Conservation (phyloP, 352 stramenopile species). For the Plasmopara muralis region DNA sequence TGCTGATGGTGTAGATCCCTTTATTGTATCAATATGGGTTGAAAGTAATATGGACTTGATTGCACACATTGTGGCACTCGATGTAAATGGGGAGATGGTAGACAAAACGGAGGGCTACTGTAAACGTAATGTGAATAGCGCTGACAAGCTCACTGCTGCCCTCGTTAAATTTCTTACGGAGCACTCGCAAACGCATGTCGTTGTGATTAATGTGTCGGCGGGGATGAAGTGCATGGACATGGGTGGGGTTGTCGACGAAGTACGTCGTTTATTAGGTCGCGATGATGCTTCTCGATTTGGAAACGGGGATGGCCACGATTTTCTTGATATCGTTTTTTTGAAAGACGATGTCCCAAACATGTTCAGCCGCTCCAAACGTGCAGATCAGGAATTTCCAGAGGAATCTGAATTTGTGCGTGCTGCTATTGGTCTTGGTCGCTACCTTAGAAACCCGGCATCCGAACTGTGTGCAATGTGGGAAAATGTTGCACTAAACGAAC, state of each 20-base stretch:
- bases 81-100: slow-evolving; percentile 80
- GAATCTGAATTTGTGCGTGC: slow-evolving; percentile 75
- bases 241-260: slow-evolving; percentile 78
- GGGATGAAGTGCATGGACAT: slow-evolving; percentile 88
- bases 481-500: slow-evolving; percentile 70
- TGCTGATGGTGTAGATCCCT: slow-evolving; percentile 67
- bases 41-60: slow-evolving; percentile 72
- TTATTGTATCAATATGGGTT: slow-evolving; percentile 85
- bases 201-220: slow-evolving; percentile 86
- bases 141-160: slow-evolving; percentile 67
- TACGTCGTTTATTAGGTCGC: slow-evolving; percentile 66
- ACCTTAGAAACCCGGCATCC: slow-evolving; percentile 78
- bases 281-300: slow-evolving; percentile 65
- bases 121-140: slow-evolving; percentile 64
- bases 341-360: slow-evolving; percentile 87
- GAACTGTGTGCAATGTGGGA: slow-evolving; percentile 85
- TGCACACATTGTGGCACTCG: slow-evolving; percentile 76
- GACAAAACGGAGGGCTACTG: slow-evolving; percentile 85
- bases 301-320: slow-evolving; percentile 73
- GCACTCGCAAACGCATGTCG: slow-evolving; percentile 70
- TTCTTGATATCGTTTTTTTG: slow-evolving; percentile 82
- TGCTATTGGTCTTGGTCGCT: slow-evolving; percentile 69
- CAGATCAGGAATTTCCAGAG: slow-evolving; percentile 78
- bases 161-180: slow-evolving; percentile 81
- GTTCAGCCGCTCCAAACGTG: slow-evolving; percentile 82